These are phyloP conservation scores for Panaeolus papilionaceus DNA, from an alignment of 768 basidiomycete genomes.

Conservation along the genomic window DNA sequence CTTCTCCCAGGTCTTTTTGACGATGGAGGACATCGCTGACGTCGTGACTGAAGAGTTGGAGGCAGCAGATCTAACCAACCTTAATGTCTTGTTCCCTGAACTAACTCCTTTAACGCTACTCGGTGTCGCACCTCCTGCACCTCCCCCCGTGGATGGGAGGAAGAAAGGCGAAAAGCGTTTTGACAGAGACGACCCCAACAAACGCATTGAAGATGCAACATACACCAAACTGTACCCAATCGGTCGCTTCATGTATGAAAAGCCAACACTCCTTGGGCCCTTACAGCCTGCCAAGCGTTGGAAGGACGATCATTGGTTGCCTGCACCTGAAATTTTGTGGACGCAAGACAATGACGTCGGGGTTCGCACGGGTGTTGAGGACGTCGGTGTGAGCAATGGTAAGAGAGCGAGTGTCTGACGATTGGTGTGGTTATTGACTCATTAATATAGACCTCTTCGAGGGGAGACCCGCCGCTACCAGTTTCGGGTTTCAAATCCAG, in stretches of 20 bases:
- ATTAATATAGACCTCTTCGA: constrained; percentile 47
- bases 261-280: constrained; percentile 85
- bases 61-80: constrained; percentile 41
- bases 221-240: constrained; percentile 79
- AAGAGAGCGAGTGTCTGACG: constrained; percentile 25
- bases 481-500: constrained; percentile 42
- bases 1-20: constrained; percentile 57
- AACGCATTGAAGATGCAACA: constrained; percentile 79
- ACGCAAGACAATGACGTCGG: constrained; percentile 2
- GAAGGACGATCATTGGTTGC: constrained; percentile 66
- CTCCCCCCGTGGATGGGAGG: constrained; percentile 39
- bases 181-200: constrained; percentile 73
- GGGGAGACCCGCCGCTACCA: constrained; percentile 35
- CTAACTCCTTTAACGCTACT: constrained; percentile 66
- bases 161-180: constrained; percentile 66
- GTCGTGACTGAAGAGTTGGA: constrained; percentile 19
- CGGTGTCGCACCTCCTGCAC: constrained; percentile 46
- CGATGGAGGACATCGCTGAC: constrained; percentile 46
- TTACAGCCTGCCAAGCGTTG: constrained; percentile 83
- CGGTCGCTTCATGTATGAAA: constrained; percentile 78
- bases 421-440: constrained; percentile 5
- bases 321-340: constrained; percentile 26
- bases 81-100: constrained; percentile 85
- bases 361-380: not conserved
- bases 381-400: constrained; percentile 55